phyloP scores from a whole-genome alignment of 1,284 basidiomycete genomes.

The Papiliotrema fonsecae region DNA sequence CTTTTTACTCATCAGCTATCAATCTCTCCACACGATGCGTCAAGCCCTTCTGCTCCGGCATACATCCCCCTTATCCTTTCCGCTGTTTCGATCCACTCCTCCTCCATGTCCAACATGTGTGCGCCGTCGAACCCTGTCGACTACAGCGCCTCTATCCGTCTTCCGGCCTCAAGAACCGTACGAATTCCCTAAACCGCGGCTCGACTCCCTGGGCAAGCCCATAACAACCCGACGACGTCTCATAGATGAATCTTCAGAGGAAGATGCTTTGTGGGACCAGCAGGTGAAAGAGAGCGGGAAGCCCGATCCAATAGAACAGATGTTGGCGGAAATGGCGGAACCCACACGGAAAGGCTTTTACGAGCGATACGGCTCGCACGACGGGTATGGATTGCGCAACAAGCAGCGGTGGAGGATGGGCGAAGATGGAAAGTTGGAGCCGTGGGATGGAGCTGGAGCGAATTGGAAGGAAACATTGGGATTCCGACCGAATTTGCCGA shows the following conservation, averaged over 20 bases:
- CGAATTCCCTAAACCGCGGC: constrained; percentile 5
- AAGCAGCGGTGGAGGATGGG: not conserved
- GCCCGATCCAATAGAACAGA: not conserved
- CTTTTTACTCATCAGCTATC: too few species aligned
- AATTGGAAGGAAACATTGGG: constrained; percentile 2
- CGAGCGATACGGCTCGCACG: constrained; percentile 5
- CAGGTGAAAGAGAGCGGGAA: not conserved
- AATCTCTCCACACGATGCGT: too few species aligned
- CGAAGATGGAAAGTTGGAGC: constrained; percentile 2
- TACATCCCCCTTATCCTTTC: too few species aligned
- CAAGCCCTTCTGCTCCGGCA: too few species aligned
- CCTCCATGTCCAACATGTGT: too few species aligned
- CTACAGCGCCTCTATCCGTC: constrained; percentile 2
- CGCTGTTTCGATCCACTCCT: too few species aligned
- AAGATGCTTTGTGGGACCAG: not conserved
- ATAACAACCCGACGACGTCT: not conserved
- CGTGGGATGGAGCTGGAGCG: constrained; percentile 3
- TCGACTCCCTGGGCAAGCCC: constrained; percentile 7
- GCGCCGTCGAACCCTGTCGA: too few species aligned
- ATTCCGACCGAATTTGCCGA: not conserved
- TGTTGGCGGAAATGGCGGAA: not conserved
- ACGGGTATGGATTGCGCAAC: constrained; percentile 6
- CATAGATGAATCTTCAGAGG: too few species aligned
- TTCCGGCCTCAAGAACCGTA: constrained; percentile 14
- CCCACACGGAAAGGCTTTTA: not conserved